These are phyloP conservation scores for Friedmanniomyces simplex DNA, from an alignment of 495 filamentous ascomycete genomes.

Conservation along the genomic window DNA sequence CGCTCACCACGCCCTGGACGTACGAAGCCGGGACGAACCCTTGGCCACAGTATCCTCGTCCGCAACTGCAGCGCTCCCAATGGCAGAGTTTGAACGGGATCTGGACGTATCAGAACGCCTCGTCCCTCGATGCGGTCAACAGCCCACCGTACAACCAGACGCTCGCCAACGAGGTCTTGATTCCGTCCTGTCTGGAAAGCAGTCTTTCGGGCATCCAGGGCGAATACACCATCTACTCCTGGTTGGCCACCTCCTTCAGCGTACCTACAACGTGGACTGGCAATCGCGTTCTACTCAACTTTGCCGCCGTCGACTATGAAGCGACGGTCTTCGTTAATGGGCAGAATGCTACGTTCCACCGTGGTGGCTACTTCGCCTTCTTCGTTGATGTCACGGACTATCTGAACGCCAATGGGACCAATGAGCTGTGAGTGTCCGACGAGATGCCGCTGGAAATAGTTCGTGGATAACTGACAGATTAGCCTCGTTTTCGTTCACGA, in stretches of 20 bases:
- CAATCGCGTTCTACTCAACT: constrained; percentile 47
- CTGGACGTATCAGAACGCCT: constrained; percentile 50
- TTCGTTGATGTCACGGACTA: constrained; percentile 46
- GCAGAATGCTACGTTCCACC: constrained; percentile 41
- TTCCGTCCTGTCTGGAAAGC: constrained; percentile 57
- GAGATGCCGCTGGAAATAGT: not conserved
- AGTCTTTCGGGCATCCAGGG: constrained; percentile 45
- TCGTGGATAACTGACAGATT: not conserved
- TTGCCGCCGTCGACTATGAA: constrained; percentile 60
- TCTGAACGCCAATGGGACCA: constrained; percentile 35
- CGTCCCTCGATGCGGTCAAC: constrained; percentile 31
- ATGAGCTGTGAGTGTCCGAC: constrained; percentile 40
- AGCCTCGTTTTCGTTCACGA: constrained; percentile 55
- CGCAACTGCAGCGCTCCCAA: constrained; percentile 44
- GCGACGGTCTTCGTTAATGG: constrained; percentile 57
- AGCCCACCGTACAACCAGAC: constrained; percentile 35
- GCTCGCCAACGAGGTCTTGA: constrained; percentile 42
- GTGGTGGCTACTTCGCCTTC: constrained; percentile 55
- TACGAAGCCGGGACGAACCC: constrained; percentile 49
- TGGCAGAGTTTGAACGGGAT: constrained; percentile 59
- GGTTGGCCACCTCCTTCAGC: constrained; percentile 49
- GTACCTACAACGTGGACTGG: constrained; percentile 39
- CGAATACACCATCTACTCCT: constrained; percentile 41
- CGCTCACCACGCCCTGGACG: constrained; percentile 54
- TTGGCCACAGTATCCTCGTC: constrained; percentile 59